Evolutionary conservation across 257 asterid species (phyloP), one percentile per base, ranked within the genome.

Genomic region (Solanum piurae): DNA sequence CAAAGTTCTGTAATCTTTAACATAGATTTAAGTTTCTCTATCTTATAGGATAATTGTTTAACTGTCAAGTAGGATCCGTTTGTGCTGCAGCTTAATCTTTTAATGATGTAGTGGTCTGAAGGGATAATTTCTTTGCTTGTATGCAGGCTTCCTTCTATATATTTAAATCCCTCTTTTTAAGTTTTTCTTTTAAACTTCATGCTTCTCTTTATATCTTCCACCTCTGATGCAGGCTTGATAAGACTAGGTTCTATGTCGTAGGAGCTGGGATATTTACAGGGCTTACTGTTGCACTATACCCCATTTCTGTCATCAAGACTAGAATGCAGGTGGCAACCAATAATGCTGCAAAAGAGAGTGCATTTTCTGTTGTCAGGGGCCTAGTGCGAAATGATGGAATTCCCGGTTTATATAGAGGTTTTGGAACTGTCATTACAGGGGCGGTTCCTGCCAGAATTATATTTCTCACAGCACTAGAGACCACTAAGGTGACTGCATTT

Each of bases 251-350:
- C 90, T 96, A 94, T 84, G 92, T 96, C 49, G 93, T 92, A 74
- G 99, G 99, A 87, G 99, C 99, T 88, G 99, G 99, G 73, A 95
- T 96, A 49, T 96, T 96, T 88, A 89, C 95, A 42, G 98, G 98
- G 84, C 84, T 96, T 74, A 95, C 98, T 6, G 94, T 95, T 77
- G 98, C 95, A 87, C 95, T 96, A 38, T 96, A 96, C 89, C 99
- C 99, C 62, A 94, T 95, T 86, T 96, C 99, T 37, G 97, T 96
- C 83, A 96, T 96, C 87, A 96, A 96, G 93, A 95, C 99, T 38
- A 92, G 99, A 93, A 86, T 95, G 89, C 99, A 96, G 92, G 98
- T 96, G 80, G 94, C 93, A 33, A 88, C 96, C 34, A 93, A 86
- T 73, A 92, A 91, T 74, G 86, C 97, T 80, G 86, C 91, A 20